Conservation (phyloP, 1,284 basidiomycete species). For the Moniliophthora roreri region DNA sequence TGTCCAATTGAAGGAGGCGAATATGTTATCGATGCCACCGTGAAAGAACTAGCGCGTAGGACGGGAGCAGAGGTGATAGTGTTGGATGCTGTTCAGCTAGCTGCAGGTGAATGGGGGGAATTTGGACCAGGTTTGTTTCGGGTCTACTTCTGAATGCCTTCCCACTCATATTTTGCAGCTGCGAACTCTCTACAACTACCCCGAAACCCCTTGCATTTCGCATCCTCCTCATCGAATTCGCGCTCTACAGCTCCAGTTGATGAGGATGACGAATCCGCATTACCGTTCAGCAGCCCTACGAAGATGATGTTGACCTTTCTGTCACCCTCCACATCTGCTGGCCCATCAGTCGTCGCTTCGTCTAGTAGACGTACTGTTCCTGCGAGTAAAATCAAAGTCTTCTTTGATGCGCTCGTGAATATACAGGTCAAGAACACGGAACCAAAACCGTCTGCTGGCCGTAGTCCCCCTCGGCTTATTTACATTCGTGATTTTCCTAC, state of each 20-base stretch:
- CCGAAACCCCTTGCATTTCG: slow-evolving; percentile 71
- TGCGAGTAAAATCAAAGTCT: slow-evolving; percentile 57
- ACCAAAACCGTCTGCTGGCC: slow-evolving; percentile 22
- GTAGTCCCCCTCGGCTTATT: slow-evolving; percentile 66
- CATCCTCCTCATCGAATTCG: slow-evolving; percentile 30
- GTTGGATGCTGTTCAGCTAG: slow-evolving; percentile 77
- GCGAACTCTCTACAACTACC: slow-evolving; percentile 65
- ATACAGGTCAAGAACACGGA: slow-evolving; percentile 34
- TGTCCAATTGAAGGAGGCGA: slow-evolving; percentile 81
- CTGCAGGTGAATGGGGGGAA: slow-evolving; percentile 77
- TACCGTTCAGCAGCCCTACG: slow-evolving; percentile 27
- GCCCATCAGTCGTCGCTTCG: slow-evolving; percentile 41
- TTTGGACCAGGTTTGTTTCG: slow-evolving; percentile 64
- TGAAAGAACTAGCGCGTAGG: slow-evolving; percentile 70
- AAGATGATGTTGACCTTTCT: slow-evolving; percentile 65
- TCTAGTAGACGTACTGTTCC: slow-evolving; percentile 41
- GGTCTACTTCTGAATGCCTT: slow-evolving; percentile 5
- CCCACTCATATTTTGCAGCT: slow-evolving; percentile 38
- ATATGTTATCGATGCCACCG: slow-evolving; percentile 75
- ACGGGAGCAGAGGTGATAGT: slow-evolving; percentile 79
- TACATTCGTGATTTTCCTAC: slow-evolving; percentile 81
- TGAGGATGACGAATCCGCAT: slow-evolving; percentile 49
- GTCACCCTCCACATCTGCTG: slow-evolving; percentile 41
- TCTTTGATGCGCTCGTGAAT: slow-evolving; percentile 77
- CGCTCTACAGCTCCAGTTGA: slow-evolving; percentile 34